Percentiles rank a stretch among this genome's conserved stretches.
Evolutionary conservation across 2,329 filamentous ascomycete genomes (phyloP).

Genomic region (Dothistroma septosporum): DNA sequence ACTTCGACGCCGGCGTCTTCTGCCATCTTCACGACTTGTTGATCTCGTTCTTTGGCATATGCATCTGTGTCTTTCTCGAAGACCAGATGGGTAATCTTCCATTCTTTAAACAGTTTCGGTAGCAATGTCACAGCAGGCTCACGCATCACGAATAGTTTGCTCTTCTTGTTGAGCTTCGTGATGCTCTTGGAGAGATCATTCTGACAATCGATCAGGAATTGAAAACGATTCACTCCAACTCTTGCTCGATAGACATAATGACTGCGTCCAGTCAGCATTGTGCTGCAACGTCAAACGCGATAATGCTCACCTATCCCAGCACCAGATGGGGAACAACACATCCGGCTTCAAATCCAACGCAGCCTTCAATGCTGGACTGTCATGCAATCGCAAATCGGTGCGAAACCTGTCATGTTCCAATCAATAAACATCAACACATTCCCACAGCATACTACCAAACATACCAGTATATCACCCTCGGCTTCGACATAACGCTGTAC

Average conservation of each 20-base stretch:
- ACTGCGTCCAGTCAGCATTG: conserved; percentile 51
- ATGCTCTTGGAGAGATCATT: conserved; percentile 65
- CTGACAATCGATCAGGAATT: conserved; percentile 72
- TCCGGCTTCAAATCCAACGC: conserved; percentile 69
- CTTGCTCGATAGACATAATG: conserved; percentile 72
- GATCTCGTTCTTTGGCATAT: conserved; percentile 64
- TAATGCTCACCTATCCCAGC: conserved; percentile 41
- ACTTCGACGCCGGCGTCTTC: conserved; percentile 64
- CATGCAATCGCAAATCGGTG: conserved; percentile 72
- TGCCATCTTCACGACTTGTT: conserved; percentile 55
- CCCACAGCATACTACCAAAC: not conserved
- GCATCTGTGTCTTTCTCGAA: conserved; percentile 77
- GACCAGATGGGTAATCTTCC: conserved; percentile 70
- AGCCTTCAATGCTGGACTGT: conserved; percentile 68
- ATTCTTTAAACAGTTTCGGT: conserved; percentile 67
- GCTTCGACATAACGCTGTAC: conserved; percentile 32
- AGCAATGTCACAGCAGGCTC: conserved; percentile 69
- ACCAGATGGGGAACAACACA: conserved; percentile 70
- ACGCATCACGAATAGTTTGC: conserved; percentile 66
- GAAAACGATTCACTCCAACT: conserved; percentile 69
- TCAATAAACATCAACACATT: no score
- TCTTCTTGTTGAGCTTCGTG: conserved; percentile 64
- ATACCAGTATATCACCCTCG: conserved; percentile 65
- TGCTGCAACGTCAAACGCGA: no score
- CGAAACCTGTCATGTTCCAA: conserved; percentile 48